Base-by-base conservation (phyloP, 129 eudicot species). In the Artemisia tridentata region DNA sequence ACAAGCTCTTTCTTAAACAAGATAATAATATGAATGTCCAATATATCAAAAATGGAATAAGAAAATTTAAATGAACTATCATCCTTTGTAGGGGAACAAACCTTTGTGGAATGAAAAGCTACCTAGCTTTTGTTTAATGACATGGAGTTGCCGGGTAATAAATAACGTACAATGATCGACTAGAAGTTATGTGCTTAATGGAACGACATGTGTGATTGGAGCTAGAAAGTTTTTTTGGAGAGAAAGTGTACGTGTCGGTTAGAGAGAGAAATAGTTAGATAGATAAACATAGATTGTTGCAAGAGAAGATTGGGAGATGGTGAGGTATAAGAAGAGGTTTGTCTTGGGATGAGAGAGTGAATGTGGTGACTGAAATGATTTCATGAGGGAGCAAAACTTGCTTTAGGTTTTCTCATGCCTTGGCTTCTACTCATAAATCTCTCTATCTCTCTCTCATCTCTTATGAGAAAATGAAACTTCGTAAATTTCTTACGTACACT, bases 391-490 rank as follows among this genome's bases (percentile, higher is more conserved):
- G 74, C 86, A 82, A 73, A 76, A 68, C 84, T 87, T 67, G 76
- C 89, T 90, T 89, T 85, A 87, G 81, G 72, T 71, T 78, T 54
- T 63, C 38, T 83, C 97, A 83, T 87, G 97, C 97, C 81, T 85
- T 90, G 45, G 55, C 72, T 85, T 87, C 68, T 73, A 87, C 95
- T 87, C 97, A 90, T 82, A 68, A 47, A 67, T 14, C 51, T 47
- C 69, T 58, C 47, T 27, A 38, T 56, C 55, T 56, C 29, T 53
- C 67, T 65, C 21, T 38, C 50, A 27, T 34, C 43, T 38, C 45
- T 38, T 38, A 1, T 38, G 11, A 38, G 45, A 38, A 38, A 11
- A 38, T 38, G 45, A 38, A 38, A 38, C 45, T 34, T 34, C 7
- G 43, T 34, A 34, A 5, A 6, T 29, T 29, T 29, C 38, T 29